These are phyloP conservation scores for Microbotryum violaceum DNA, from an alignment of 1,284 basidiomycete genomes.

Conservation along the genomic window DNA sequence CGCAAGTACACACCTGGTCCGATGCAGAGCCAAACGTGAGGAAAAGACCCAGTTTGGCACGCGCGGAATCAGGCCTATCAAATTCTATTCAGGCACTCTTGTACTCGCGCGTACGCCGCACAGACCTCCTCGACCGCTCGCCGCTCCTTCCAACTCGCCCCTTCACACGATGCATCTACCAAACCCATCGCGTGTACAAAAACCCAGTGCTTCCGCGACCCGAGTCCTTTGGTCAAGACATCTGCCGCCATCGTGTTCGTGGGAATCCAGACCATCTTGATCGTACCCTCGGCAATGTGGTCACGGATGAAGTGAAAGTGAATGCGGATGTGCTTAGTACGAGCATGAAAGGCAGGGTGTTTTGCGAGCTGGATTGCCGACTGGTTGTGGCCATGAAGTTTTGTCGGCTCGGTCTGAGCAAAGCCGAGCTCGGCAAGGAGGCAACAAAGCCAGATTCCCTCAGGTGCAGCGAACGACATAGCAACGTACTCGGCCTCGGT, in stretches of 20 bases:
- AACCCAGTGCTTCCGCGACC: too few species aligned
- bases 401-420: slow-evolving; percentile 11
- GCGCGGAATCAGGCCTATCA: too few species aligned
- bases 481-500: slow-evolving; percentile 47
- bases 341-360: slow-evolving; percentile 28
- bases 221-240: slow-evolving; percentile 31
- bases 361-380: slow-evolving; percentile 31
- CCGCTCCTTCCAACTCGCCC: too few species aligned
- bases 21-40: too few species aligned
- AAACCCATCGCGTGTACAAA: too few species aligned
- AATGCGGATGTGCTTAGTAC: slow-evolving; percentile 39
- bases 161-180: too few species aligned
- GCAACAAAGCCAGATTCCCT: slow-evolving; percentile 42
- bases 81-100: too few species aligned
- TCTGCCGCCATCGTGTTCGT: slow-evolving; percentile 28
- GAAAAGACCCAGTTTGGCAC: too few species aligned
- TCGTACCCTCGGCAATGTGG: slow-evolving; percentile 9
- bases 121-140: not conserved
- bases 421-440: slow-evolving; percentile 35
- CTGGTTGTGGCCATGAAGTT: slow-evolving; percentile 37
- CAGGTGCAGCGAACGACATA: slow-evolving; percentile 46
- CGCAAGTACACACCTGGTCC: too few species aligned
- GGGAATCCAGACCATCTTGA: slow-evolving; percentile 27
- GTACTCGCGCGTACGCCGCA: too few species aligned
- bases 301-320: slow-evolving; percentile 36